These are phyloP conservation scores for Hygrocybe coccinea DNA, from an alignment of 768 basidiomycete species.

Conservation along the genomic window DNA sequence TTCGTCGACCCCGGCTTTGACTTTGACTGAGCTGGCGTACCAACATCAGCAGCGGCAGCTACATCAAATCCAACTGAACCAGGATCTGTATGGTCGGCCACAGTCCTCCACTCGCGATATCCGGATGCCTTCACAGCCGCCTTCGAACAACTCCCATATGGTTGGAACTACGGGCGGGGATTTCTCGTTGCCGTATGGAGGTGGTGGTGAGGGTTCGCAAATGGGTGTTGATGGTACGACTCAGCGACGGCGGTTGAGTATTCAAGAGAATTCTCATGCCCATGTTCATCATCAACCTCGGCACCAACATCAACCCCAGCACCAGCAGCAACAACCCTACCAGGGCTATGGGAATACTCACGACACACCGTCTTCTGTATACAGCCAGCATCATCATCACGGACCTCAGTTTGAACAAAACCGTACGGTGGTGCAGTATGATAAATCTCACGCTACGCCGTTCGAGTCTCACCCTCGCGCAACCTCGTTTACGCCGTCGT, in stretches of 20 bases:
- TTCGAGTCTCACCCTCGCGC: no score
- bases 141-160: not conserved
- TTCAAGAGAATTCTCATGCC: conserved; percentile 6
- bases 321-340: conserved; percentile 20
- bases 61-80: not conserved
- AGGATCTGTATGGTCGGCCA: conserved; percentile 1
- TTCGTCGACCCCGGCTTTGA: not conserved
- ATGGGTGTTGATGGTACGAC: conserved; percentile 8
- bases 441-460: not conserved
- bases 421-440: not conserved
- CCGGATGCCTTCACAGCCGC: conserved; percentile 5
- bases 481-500: not conserved
- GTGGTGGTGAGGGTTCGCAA: conserved; percentile 2
- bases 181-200: conserved; percentile 14
- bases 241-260: conserved; percentile 18
- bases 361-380: no score
- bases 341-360: conserved; percentile 1
- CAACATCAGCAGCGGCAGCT: conserved; percentile 5
- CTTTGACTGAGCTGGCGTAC: conserved; percentile 11
- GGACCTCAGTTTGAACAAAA: not conserved
- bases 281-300: no score
- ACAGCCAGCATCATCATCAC: not conserved
- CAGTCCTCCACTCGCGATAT: conserved; percentile 23
- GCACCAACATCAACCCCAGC: conserved; percentile 13
- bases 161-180: conserved; percentile 11